Evolutionary conservation across 352 stramenopile species (phyloP), one percentile per base, ranked within the genome.

Genomic region (Globisporangium rhizosaccharum): DNA sequence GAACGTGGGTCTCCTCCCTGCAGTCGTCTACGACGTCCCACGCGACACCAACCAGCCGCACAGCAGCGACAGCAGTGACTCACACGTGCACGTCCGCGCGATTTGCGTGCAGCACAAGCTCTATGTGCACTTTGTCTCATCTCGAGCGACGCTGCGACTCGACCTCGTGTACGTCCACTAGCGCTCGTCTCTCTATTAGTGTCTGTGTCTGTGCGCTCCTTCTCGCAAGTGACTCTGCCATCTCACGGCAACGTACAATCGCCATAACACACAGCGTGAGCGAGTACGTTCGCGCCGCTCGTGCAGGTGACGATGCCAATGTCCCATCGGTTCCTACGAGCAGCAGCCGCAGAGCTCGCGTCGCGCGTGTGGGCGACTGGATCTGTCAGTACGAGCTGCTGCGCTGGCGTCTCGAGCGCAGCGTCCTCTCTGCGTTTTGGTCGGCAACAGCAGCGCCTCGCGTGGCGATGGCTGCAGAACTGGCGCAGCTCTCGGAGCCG

Each of bases 101-200:
- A 55, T 84, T 30, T 30, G 56, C 11, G 66, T 82, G 37, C 66
- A 66, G 39, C 56, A 23, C 1, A 71, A 71, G 51, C 46, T 84
- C 42, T 84, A 79, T 45, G 68, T 79, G 33, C 75, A 84, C 57
- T 84, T 82, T 36, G 72, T 84, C n/a, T 66, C 60, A 20, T 39
- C 11, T 20, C 12, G 30, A 5, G 67, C 49, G 46, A 73, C 67
- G 12, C 25, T 74, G n/a, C 70, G 65, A 0, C 33, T 84, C 28
- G 55, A 57, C 17, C 62, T 84, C 10, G 52, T 49, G 75, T 84
- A 23, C 25, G 70, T 71, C n/a, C 7, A 45, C 14, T 11, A 53
- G 11, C 15, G 18, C 30, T 41, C 23, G 23, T 23, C 23, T 23
- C 23, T 23, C 23, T 23, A 23, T 23, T 23, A 23, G 23, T 23